Evolutionary conservation across 2,329 filamentous ascomycete species (phyloP).

Genomic region (Alternaria sp.): DNA sequence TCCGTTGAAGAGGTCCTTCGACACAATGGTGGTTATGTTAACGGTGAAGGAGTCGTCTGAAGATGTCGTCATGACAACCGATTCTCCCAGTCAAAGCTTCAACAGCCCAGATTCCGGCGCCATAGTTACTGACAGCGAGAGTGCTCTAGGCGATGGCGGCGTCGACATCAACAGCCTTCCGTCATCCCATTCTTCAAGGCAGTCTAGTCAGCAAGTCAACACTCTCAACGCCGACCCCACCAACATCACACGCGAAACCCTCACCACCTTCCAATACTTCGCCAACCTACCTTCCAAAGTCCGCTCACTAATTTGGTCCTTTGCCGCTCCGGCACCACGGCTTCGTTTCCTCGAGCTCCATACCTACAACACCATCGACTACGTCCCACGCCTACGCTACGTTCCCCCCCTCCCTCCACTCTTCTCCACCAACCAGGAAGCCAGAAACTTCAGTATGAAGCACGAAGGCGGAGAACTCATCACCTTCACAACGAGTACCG

Average conservation of each 20-base stretch:
- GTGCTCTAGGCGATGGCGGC: not conserved
- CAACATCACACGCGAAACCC: not conserved
- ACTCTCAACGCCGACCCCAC: not conserved
- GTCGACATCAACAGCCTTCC: not conserved
- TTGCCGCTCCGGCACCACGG: conserved; percentile 18
- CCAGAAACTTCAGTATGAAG: conserved; percentile 17
- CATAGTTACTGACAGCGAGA: conserved; percentile 2
- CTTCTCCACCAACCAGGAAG: conserved; percentile 19
- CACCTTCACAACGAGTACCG: not conserved
- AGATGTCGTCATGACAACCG: conserved; percentile 4
- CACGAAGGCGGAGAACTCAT: conserved; percentile 20
- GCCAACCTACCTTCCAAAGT: conserved; percentile 2
- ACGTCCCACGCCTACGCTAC: conserved; percentile 18
- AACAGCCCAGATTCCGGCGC: not conserved
- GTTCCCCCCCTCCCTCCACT: conserved; percentile 21
- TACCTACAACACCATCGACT: conserved; percentile 17
- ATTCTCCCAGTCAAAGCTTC: conserved; percentile 6
- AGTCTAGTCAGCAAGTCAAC: not conserved
- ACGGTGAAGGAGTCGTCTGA: not conserved
- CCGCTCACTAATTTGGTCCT: conserved; percentile 14
- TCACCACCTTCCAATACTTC: conserved; percentile 8
- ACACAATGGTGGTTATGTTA: conserved; percentile 5
- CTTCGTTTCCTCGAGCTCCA: conserved; percentile 29
- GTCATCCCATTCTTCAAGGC: not conserved
- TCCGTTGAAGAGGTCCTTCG: not conserved